A percentile compares a stretch with the other conserved stretches of the same genome.
phyloP scores from a whole-genome alignment of 768 basidiomycete species.

The Gautieria morchelliformis region DNA sequence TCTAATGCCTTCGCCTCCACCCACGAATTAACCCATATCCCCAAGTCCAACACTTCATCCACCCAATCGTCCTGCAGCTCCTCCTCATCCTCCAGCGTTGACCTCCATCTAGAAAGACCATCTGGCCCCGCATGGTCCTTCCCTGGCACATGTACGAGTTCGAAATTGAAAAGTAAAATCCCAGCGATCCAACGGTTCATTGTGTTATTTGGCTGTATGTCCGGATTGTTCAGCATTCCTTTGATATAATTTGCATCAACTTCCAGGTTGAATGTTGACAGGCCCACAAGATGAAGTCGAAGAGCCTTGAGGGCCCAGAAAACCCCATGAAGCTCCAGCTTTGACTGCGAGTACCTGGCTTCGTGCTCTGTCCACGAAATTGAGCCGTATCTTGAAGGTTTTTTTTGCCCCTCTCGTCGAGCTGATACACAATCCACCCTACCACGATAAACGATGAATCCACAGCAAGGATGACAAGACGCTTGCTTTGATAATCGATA shows the following conservation, averaged over 20 bases:
- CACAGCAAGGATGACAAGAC: no score
- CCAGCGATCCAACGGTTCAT: no score
- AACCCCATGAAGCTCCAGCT: no score
- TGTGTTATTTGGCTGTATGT: no score
- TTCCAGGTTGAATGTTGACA: constrained; percentile 21
- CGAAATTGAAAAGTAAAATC: background rate
- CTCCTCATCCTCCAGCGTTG: background rate
- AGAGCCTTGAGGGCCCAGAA: no score
- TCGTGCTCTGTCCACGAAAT: no score
- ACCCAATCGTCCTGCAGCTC: constrained; percentile 6
- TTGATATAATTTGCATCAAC: constrained; percentile 22
- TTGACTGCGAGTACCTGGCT: no score
- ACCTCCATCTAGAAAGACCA: constrained; percentile 14
- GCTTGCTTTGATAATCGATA: constrained; percentile 12
- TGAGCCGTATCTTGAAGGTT: constrained; percentile 21
- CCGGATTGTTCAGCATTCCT: no score
- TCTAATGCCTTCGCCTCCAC: background rate
- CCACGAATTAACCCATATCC: constrained; percentile 3
- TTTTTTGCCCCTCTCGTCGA: background rate
- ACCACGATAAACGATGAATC: constrained; percentile 16
- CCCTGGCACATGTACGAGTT: constrained; percentile 19
- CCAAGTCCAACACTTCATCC: constrained; percentile 4
- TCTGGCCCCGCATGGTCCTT: constrained; percentile 13
- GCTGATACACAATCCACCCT: constrained; percentile 17
- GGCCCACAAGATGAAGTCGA: no score